Evolutionary conservation across 768 basidiomycete species (phyloP).

Genomic region (Serpula lacrymans): DNA sequence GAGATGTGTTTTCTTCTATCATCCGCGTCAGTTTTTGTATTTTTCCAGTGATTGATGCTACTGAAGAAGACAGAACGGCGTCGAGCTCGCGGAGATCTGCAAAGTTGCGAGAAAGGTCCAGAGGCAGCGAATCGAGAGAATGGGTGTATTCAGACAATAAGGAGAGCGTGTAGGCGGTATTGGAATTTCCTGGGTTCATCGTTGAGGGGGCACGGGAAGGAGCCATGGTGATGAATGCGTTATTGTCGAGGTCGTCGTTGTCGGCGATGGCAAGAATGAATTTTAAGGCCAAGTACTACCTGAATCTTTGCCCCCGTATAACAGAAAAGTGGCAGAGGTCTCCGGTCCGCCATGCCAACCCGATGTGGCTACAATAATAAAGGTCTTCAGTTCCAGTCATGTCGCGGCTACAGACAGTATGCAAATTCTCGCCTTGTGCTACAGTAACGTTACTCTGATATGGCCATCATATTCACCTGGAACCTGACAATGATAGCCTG

Average conservation of each 20-base stretch:
- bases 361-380: too few species aligned
- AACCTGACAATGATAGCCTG: too few species aligned
- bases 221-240: too few species aligned
- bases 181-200: slow-evolving; percentile 27
- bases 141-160: slow-evolving; percentile 85
- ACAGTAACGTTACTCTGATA: too few species aligned
- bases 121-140: slow-evolving; percentile 88
- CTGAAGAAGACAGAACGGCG: slow-evolving; percentile 90
- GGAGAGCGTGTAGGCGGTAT: slow-evolving; percentile 58
- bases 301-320: slow-evolving; percentile 5
- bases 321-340: slow-evolving; percentile 21
- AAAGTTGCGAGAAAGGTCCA: slow-evolving; percentile 91
- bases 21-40: slow-evolving; percentile 71
- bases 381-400: too few species aligned
- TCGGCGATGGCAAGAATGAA: slow-evolving; percentile 5
- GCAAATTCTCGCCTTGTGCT: too few species aligned
- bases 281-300: slow-evolving; percentile 3
- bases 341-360: slow-evolving; percentile 22
- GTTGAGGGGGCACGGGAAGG: slow-evolving; percentile 31
- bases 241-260: slow-evolving; percentile 7
- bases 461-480: too few species aligned
- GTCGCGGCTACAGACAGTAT: too few species aligned
- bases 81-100: slow-evolving; percentile 98
- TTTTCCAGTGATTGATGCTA: slow-evolving; percentile 76
- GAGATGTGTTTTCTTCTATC: slow-evolving; percentile 60